These are phyloP conservation scores for Cladosporium sphaerospermum DNA, from an alignment of 2,329 filamentous ascomycete genomes.

Conservation along the genomic window DNA sequence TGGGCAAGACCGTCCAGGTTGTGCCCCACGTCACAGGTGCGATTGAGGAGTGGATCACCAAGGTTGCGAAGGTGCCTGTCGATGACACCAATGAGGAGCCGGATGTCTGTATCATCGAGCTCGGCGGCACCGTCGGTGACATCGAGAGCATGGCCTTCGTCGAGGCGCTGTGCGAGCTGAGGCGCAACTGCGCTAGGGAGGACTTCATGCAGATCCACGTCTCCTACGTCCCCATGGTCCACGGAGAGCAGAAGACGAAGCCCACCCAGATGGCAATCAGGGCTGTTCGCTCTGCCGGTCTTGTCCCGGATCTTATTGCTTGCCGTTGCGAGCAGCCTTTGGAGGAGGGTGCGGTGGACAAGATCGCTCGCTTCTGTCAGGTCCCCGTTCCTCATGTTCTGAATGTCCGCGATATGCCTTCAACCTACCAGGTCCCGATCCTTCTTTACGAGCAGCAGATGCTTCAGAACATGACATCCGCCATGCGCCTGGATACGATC, in stretches of 20 bases:
- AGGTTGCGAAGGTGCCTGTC: constrained; percentile 77
- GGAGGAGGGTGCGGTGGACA: constrained; percentile 66
- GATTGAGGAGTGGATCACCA: constrained; percentile 87
- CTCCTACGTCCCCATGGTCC: constrained; percentile 72
- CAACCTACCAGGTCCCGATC: constrained; percentile 92
- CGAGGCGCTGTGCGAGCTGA: constrained; percentile 75
- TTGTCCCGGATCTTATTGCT: constrained; percentile 64
- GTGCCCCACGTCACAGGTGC: constrained; percentile 89
- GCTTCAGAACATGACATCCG: constrained; percentile 57
- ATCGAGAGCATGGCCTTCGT: constrained; percentile 86
- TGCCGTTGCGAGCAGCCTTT: constrained; percentile 81
- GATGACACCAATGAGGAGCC: constrained; percentile 77
- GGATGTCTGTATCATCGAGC: constrained; percentile 83
- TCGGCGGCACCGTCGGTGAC: constrained; percentile 67
- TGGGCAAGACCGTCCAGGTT: constrained; percentile 84
- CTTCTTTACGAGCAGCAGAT: constrained; percentile 79
- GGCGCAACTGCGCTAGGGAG: constrained; percentile 62
- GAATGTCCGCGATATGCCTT: constrained; percentile 78
- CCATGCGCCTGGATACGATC: constrained; percentile 56
- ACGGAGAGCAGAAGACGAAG: constrained; percentile 88
- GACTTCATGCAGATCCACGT: constrained; percentile 90
- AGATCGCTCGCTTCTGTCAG: constrained; percentile 86
- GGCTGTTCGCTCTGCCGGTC: constrained; percentile 72
- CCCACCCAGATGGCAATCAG: constrained; percentile 89
- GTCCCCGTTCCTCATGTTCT: constrained; percentile 80